Base-by-base conservation (phyloP, 805 yeast genomes). In the Jamesozyma lodderae region DNA sequence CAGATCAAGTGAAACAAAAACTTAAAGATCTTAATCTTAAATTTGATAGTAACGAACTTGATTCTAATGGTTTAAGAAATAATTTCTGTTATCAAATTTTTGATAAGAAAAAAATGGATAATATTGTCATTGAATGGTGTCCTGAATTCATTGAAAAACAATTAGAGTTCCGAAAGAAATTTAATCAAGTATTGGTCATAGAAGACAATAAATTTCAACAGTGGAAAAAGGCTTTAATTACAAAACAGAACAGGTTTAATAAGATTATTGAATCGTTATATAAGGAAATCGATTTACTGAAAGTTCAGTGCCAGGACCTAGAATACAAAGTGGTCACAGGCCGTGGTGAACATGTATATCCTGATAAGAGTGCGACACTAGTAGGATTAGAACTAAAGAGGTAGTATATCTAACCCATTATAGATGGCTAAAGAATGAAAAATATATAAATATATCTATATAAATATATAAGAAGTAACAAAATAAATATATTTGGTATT, bases 191-290 rank as follows among this genome's bases (percentile, higher is more conserved):
- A 18, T 69, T 75, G 30, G 52, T 59, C 11, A 39, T 50, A 3
- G 80, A 80, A 51, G 84, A 79, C 43, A 60, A 53, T 33, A 69
- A 72, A 44, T 79, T 79, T 45, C 72, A 71, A 50, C 75, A 70
- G 23, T 78, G 85, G 84, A 77, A 77, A 50, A 59, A 57, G 39
- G 72, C 72, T 0, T 60, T 81, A 34, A 64, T 71, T 35, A 66
- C 64, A 15, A 72, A 72, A 49, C 87, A 81, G 56, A 63, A 61
- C n/a, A 56, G 57, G 37, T 70, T 75, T 45, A 79, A 79, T 47
- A 56, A 63, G 31, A 81, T 73, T 38, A 69, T 81, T 41, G 76
- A 71, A 39, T 51, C 46, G 9, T 43, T 64, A 35, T 70, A 70
- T 43, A 48, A 49, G 13, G 48, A 59, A 17, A 55, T 72, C 25